phyloP scores from a whole-genome alignment of 73 alveolate genomes.

The Breviolum minutum region DNA sequence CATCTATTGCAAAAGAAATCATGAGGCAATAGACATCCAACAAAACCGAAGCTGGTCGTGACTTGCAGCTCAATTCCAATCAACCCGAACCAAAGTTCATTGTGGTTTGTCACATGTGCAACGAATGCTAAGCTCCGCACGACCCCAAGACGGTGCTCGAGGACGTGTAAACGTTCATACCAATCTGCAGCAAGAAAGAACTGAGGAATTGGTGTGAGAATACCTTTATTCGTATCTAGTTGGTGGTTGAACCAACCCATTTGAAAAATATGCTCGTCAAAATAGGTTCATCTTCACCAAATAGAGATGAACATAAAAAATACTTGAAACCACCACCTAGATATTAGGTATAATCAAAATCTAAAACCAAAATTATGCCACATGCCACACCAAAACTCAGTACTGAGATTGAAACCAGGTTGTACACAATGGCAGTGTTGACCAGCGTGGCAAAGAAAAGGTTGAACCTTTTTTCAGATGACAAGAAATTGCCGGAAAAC shows the following conservation, averaged over 20 bases:
- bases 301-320: no score
- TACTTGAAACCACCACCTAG: no score
- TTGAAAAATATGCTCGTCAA: no score
- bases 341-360: no score
- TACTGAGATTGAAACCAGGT: neutral
- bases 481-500: no score
- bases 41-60: no score
- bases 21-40: no score
- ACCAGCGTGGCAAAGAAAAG: constrained; percentile 88
- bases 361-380: no score
- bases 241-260: no score
- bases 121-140: neutral
- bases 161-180: constrained; percentile 68
- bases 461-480: constrained; percentile 38
- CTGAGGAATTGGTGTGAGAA: neutral
- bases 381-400: neutral
- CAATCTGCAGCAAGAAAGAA: neutral
- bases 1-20: neutral
- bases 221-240: neutral
- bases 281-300: no score
- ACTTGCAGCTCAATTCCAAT: neutral
- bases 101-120: neutral
- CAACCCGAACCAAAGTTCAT: neutral
- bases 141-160: constrained; percentile 12
- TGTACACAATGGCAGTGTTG: constrained; percentile 88